Percentiles rank a stretch among this genome's conserved stretches.
Evolutionary conservation across 164 flowering plant species (phyloP).

Genomic region (Macadamia integrifolia): DNA sequence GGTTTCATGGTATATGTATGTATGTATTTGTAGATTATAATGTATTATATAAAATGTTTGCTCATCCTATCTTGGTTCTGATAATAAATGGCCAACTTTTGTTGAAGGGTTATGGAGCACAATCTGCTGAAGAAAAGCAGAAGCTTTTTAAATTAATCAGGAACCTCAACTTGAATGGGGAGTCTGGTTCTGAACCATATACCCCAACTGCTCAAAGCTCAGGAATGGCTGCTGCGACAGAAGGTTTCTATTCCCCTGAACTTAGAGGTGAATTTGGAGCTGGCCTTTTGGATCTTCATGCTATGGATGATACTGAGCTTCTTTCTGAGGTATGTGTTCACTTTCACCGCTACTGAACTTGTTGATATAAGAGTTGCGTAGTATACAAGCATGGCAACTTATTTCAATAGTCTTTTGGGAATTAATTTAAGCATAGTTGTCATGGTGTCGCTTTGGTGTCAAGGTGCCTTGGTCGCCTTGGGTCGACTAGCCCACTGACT

Average conservation of each 20-base stretch:
- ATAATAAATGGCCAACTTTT: background rate
- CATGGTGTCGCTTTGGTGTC: too few relatives aligned
- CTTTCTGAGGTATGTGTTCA: slow-evolving; percentile 64
- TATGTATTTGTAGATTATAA: too few relatives aligned
- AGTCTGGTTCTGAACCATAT: slow-evolving; percentile 75
- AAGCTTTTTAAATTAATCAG: slow-evolving; percentile 84
- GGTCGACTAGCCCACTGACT: too few relatives aligned
- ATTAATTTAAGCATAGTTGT: too few relatives aligned
- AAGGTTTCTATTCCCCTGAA: slow-evolving; percentile 73
- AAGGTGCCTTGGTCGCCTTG: too few relatives aligned
- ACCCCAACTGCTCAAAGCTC: slow-evolving; percentile 68
- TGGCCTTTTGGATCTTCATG: slow-evolving; percentile 96
- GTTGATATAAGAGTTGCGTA: too few relatives aligned
- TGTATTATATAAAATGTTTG: too few relatives aligned
- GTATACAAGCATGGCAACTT: too few relatives aligned
- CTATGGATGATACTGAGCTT: slow-evolving; percentile 98
- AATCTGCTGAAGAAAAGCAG: slow-evolving; percentile 96
- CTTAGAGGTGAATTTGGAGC: slow-evolving; percentile 97
- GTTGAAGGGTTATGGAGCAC: slow-evolving; percentile 90
- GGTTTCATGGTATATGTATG: too few relatives aligned
- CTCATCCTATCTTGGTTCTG: too few relatives aligned
- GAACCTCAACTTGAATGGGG: slow-evolving; percentile 84
- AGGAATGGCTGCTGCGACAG: slow-evolving; percentile 35
- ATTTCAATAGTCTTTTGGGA: too few relatives aligned
- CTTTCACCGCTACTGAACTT: too few relatives aligned